These are phyloP conservation scores for Camelina neglecta DNA, from an alignment of 345 rosid species.

Conservation along the genomic window DNA sequence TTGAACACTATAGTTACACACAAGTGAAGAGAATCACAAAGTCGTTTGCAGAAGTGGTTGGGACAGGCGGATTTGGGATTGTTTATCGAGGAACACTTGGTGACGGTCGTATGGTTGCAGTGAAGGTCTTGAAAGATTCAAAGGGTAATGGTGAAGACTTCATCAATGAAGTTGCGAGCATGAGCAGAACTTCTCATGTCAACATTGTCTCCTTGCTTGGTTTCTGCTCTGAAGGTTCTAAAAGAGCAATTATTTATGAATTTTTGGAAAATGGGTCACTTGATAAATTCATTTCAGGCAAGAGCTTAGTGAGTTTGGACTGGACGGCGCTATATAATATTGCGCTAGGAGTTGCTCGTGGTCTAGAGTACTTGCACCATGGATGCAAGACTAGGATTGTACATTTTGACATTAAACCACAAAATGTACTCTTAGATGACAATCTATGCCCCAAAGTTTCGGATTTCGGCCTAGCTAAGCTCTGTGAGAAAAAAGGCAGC, in stretches of 20 bases:
- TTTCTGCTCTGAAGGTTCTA: constrained; percentile 44
- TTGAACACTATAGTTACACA: not conserved
- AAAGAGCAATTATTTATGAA: constrained; percentile 47
- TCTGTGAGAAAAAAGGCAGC: constrained; percentile 44
- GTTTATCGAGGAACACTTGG: not conserved
- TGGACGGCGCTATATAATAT: constrained; percentile 35
- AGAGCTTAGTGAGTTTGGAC: not conserved
- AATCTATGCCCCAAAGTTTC: constrained; percentile 48
- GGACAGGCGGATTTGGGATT: constrained; percentile 1
- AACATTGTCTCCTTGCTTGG: constrained; percentile 50
- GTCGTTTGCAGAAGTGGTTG: constrained; percentile 2
- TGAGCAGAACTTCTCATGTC: constrained; percentile 52
- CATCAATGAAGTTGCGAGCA: constrained; percentile 53
- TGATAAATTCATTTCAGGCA: constrained; percentile 34
- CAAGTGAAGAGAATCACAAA: constrained; percentile 21
- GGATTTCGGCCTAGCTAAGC: constrained; percentile 57
- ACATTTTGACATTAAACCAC: constrained; percentile 58
- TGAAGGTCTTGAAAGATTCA: constrained; percentile 36
- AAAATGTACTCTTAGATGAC: constrained; percentile 52
- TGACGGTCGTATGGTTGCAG: constrained; percentile 30
- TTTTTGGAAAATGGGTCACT: constrained; percentile 49
- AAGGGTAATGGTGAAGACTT: constrained; percentile 50
- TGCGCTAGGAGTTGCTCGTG: constrained; percentile 47
- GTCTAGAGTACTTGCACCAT: constrained; percentile 52
- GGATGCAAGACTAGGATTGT: constrained; percentile 56